Evolutionary conservation across 805 yeast species (phyloP).

Genomic region (Alloascoidea hylecoeti): DNA sequence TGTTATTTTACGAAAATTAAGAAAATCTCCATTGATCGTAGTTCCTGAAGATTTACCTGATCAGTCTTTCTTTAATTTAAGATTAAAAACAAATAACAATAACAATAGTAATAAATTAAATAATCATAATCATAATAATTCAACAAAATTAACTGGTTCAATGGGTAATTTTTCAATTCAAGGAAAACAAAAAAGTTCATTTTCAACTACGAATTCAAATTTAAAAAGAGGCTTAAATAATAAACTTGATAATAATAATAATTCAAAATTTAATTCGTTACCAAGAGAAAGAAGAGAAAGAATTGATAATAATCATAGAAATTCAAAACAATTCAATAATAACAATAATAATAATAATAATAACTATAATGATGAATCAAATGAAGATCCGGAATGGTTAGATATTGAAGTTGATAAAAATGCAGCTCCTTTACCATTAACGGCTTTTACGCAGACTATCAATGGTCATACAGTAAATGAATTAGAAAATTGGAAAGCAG

Average conservation of each 20-base stretch:
- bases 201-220: not conserved
- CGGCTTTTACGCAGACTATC: too few relatives aligned
- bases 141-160: not conserved
- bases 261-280: not conserved
- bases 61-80: too few relatives aligned
- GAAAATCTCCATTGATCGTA: too few relatives aligned
- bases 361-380: too few relatives aligned
- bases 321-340: too few relatives aligned
- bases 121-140: constrained; percentile 1
- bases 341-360: too few relatives aligned
- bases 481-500: constrained; percentile 3
- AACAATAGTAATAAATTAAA: constrained; percentile 2
- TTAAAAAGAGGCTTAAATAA: not conserved
- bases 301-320: not conserved
- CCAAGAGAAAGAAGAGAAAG: constrained; percentile 4
- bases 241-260: not conserved
- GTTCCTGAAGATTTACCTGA: too few relatives aligned
- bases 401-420: constrained; percentile 9
- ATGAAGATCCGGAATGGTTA: constrained; percentile 7
- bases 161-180: not conserved
- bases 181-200: not conserved
- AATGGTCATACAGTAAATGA: constrained; percentile 5
- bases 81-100: too few relatives aligned
- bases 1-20: too few relatives aligned
- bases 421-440: not conserved